phyloP scores from a whole-genome alignment of 345 rosid species.

The Salix purpurea region DNA sequence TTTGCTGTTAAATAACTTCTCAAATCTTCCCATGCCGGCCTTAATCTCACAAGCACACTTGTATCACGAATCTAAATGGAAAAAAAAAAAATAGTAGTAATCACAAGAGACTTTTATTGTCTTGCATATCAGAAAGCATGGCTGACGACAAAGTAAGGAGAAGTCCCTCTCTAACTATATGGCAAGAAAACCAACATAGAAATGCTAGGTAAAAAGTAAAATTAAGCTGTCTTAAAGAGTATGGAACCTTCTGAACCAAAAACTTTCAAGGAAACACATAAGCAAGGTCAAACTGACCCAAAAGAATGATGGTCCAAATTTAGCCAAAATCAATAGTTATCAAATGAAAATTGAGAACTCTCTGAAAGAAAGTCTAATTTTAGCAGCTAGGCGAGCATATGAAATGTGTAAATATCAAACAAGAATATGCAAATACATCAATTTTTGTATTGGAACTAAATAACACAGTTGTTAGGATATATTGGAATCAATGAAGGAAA shows the following conservation, averaged over 20 bases:
- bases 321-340: not conserved
- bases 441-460: not conserved
- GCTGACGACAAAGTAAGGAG: not conserved
- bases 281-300: not conserved
- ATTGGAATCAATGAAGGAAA: not conserved
- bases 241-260: not conserved
- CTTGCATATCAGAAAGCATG: not conserved
- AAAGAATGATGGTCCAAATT: not conserved
- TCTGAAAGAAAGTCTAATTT: not conserved
- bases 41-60: conserved; percentile 96
- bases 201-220: not conserved
- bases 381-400: not conserved
- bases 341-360: not conserved
- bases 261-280: not conserved
- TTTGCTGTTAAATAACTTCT: conserved; percentile 89
- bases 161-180: not conserved
- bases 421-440: not conserved
- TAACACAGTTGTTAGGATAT: not conserved
- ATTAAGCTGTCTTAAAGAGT: not conserved
- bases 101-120: not conserved
- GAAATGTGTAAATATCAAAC: not conserved
- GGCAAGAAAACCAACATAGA: not conserved
- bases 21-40: conserved; percentile 98
- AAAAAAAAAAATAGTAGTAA: not conserved
- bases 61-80: conserved; percentile 84